Percentiles rank a stretch among this genome's conserved stretches.
These are phyloP conservation scores for Phialemonium atrogriseum DNA, from an alignment of 2,329 filamentous ascomycete genomes.

Conservation along the genomic window DNA sequence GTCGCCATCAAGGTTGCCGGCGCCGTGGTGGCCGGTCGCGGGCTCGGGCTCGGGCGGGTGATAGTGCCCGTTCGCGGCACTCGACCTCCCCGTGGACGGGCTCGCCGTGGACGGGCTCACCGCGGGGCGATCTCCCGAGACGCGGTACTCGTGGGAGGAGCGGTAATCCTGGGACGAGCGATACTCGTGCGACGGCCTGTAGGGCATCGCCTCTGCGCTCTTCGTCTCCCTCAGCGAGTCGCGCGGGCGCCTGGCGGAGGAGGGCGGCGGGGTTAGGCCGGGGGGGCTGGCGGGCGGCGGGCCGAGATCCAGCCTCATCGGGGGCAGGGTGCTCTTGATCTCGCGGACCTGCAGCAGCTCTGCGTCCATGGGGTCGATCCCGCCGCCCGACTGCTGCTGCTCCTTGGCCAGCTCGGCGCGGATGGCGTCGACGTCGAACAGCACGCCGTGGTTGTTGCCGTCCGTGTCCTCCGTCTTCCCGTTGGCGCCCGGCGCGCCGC, in stretches of 20 bases:
- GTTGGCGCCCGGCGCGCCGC: constrained; percentile 17
- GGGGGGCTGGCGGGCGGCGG: no score
- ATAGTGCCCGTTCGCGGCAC: constrained; percentile 13
- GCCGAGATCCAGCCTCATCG: constrained; percentile 67
- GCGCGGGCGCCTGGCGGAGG: constrained; percentile 19
- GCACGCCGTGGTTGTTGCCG: constrained; percentile 52
- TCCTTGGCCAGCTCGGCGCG: constrained; percentile 73
- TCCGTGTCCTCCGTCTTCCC: constrained; percentile 39
- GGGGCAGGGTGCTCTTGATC: constrained; percentile 78
- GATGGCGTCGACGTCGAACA: constrained; percentile 96
- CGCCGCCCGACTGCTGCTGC: constrained; percentile 27
- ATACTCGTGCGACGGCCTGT: constrained; percentile 15
- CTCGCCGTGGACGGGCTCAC: no score
- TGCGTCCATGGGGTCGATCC: constrained; percentile 21
- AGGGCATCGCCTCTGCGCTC: constrained; percentile 32
- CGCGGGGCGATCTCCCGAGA: constrained; percentile 8
- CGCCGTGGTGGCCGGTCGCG: constrained; percentile 9
- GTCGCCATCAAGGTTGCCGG: constrained; percentile 29
- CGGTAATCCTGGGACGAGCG: constrained; percentile 13
- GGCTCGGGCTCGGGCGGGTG: constrained; percentile 2
- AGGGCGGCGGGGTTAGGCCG: constrained; percentile 21
- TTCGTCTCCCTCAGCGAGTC: constrained; percentile 34
- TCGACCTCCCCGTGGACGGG: constrained; percentile 9
- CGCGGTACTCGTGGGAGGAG: constrained; percentile 13
- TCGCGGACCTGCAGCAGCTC: constrained; percentile 59